Evolutionary conservation across 495 filamentous ascomycete species (phyloP), one percentile per base, ranked within the genome.

Genomic region (Lophiostoma macrostomum): DNA sequence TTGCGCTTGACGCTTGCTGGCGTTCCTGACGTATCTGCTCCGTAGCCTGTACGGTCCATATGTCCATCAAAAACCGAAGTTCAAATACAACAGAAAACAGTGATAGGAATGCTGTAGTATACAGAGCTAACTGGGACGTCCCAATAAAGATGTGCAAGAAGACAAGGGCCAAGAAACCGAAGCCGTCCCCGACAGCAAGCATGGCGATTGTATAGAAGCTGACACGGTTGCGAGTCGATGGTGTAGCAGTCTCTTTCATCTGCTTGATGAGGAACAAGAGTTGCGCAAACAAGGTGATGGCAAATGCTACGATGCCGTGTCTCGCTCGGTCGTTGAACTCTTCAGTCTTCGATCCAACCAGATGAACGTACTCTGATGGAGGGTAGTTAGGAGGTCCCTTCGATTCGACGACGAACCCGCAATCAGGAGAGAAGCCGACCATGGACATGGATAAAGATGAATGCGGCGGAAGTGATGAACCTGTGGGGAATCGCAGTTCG

Each of bases 351-450:
- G 82, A 76, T 0, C 93, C 90, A 8, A 76, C 63, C 18, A 95
- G 74, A 67, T 94, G 89, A 24, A 80, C 64, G 5, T 73, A 76
- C 35, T 90, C 81, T 16, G 71, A 73, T 2, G 80, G 79, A 6
- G 82, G 67, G 56, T 77, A 89, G 14, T 84, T 77, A 4, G 90
- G 88, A 2, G 87, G 80, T 0, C 88, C 87, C 67, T 93, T 90
- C 4, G 86, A 88, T 64, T 93, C 85, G n/a, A 98, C 79, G 28
- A 94, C 81, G 61, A 89, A 91, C 7, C 85, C 88, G 66, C 93
- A 98, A 65, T 96, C 91, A 14, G 93, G 93, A 16, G 91, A 96
- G 69, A 90, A 98, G 13, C 93, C 77, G 0, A 94, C 76, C 38
- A 88, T 83, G 8, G 88, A 93, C 80, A 96, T 88, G 43, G 78